A percentile compares a stretch with the other conserved stretches of the same genome.
Conservation (phyloP, 495 filamentous ascomycete genomes). For the Talaromyces nanjingensis region DNA sequence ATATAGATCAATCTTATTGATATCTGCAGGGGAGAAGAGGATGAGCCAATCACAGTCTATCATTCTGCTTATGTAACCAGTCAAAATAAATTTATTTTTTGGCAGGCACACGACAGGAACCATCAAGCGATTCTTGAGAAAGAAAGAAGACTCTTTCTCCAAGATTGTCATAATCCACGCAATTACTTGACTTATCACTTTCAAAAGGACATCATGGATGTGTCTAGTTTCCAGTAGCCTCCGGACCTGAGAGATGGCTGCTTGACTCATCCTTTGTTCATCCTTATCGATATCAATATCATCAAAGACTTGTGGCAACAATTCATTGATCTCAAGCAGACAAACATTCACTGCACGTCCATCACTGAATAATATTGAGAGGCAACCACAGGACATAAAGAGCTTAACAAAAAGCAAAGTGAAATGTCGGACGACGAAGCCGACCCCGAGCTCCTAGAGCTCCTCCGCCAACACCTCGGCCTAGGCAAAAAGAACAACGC, state of each 20-base stretch:
- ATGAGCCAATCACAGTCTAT: background rate
- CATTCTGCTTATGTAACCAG: slow-evolving; percentile 11
- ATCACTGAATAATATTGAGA: background rate
- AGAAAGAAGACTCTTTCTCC: background rate
- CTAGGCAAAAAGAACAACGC: slow-evolving; percentile 48
- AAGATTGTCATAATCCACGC: background rate
- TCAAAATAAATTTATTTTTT: background rate
- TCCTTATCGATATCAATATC: slow-evolving; percentile 2
- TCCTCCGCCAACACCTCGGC: slow-evolving; percentile 75
- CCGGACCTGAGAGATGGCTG: background rate
- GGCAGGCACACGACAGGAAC: background rate
- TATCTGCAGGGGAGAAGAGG: background rate
- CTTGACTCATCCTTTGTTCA: slow-evolving; percentile 1
- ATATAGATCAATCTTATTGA: background rate
- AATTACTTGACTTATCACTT: background rate
- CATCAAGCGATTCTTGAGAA: background rate
- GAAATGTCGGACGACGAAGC: slow-evolving; percentile 85
- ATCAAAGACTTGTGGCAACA: background rate
- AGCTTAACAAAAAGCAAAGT: background rate
- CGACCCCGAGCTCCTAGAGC: slow-evolving; percentile 79
- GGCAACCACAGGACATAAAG: background rate
- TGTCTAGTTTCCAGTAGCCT: background rate
- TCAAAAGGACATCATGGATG: background rate
- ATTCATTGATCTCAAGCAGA: background rate
- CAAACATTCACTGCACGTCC: background rate